phyloP scores from a whole-genome alignment of 306 rosid species.

The Corylus heterophylla region DNA sequence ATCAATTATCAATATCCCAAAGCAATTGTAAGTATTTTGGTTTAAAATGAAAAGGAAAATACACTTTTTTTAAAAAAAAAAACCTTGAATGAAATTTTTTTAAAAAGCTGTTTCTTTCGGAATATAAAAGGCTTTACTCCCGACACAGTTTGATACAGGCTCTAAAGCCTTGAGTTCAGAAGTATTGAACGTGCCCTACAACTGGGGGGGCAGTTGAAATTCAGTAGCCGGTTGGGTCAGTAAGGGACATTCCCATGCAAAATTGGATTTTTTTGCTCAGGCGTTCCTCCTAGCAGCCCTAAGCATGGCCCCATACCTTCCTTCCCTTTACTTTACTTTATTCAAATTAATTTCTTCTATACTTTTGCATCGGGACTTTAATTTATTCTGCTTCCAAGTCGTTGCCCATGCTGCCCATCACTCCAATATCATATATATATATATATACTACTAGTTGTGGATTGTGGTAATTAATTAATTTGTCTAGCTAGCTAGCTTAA shows the following conservation, averaged over 20 bases:
- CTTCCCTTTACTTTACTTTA: background rate
- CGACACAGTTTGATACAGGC: too few species aligned
- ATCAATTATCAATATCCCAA: background rate
- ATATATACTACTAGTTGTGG: too few species aligned
- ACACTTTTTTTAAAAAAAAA: too few species aligned
- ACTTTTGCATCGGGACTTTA: background rate
- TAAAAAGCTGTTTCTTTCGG: too few species aligned
- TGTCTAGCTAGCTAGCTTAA: background rate
- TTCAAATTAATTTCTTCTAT: background rate
- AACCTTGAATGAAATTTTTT: too few species aligned
- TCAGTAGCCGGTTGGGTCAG: slow-evolving; percentile 45
- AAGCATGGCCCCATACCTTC: slow-evolving; percentile 3
- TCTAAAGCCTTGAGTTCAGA: background rate
- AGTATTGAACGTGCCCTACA: background rate
- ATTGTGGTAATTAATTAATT: background rate
- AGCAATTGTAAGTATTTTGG: background rate
- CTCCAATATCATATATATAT: slow-evolving; percentile 2
- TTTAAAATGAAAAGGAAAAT: background rate
- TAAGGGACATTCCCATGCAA: slow-evolving; percentile 54
- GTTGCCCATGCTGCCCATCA: slow-evolving; percentile 39
- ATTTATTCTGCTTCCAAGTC: background rate
- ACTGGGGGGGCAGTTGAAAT: slow-evolving; percentile 53
- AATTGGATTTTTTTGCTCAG: slow-evolving; percentile 10
- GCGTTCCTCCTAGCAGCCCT: background rate
- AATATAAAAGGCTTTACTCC: too few species aligned